Evolutionary conservation across 2,329 filamentous ascomycete genomes (phyloP).

Genomic region (Aspergillus calidoustus): DNA sequence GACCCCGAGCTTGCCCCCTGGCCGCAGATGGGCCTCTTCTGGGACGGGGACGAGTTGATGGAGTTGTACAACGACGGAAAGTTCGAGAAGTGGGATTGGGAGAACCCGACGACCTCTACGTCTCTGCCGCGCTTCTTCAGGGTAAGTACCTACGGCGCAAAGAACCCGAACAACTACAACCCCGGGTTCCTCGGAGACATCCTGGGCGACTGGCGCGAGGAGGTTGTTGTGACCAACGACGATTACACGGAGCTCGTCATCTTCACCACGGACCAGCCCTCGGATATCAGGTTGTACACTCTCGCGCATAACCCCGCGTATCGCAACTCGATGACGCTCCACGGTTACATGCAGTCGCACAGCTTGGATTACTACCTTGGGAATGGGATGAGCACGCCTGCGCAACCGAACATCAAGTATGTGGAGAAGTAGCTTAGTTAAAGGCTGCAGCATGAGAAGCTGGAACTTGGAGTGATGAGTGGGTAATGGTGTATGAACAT

Average conservation of each 20-base stretch:
- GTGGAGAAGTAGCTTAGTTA: background rate
- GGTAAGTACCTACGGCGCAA: background rate
- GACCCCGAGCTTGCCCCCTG: background rate
- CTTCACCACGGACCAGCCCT: constrained; percentile 10
- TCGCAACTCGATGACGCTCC: constrained; percentile 7
- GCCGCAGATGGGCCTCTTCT: constrained; percentile 7
- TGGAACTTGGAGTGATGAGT: background rate
- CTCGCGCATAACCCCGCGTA: constrained; percentile 13
- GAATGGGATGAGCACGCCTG: background rate
- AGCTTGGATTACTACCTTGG: background rate
- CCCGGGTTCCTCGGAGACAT: constrained; percentile 10
- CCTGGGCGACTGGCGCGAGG: constrained; percentile 15
- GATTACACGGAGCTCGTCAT: constrained; percentile 10
- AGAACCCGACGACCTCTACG: background rate
- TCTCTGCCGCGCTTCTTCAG: background rate
- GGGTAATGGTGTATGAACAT: background rate
- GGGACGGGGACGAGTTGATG: constrained; percentile 10
- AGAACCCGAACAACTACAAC: background rate
- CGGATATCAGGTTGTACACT: constrained; percentile 8
- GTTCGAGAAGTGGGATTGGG: constrained; percentile 12
- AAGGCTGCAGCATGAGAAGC: background rate
- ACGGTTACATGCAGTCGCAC: constrained; percentile 10
- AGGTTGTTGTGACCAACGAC: background rate
- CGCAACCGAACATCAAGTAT: background rate
- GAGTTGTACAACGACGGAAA: constrained; percentile 11